Evolutionary conservation across 768 basidiomycete genomes (phyloP), one percentile per base, ranked within the genome.

Genomic region (Leccinellum rugosiceps): DNA sequence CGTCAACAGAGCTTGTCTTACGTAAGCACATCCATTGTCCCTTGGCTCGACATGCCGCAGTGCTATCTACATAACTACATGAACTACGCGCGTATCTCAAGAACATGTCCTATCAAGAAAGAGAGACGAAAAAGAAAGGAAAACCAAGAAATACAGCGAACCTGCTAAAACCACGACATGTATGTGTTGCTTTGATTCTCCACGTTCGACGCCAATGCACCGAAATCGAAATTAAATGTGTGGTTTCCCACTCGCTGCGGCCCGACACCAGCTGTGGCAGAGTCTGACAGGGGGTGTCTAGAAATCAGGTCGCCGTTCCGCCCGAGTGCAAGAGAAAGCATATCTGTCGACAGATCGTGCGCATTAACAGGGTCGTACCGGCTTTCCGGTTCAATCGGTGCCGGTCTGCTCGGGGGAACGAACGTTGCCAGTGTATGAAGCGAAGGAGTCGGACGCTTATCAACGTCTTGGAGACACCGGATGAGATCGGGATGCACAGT

Each of bases 121-220:
- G 30, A 11, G 11, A 21, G n/a, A 41, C 19, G 11, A 43, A 43
- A 43, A 50, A 41, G 35, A 54, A 55, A 14, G 11, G 10, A 57
- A 31, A 30, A 17, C 28, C 63, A 67, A 67, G 59, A 68, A 51
- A 17, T 25, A 32, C 23, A 28, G 17, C 10, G 3, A 3, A 31
- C 17, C 45, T 19, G 3, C 70, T 73, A 86, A 64, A 86, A 86
- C 85, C 85, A 86, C 23, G 84, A 83, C 85, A 86, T 86, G 66
- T 83, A 86, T 35, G 71, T 72, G 53, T 74, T 72, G 55, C 81
- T 82, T 34, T 83, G 85, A 61, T 80, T 83, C 62, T 81, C 82
- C 58, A 83, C 71, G 47, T 81, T 78, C 47, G 76, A 75, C 28
- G 76, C 80, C 58, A 86, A 65, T 21, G 82, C 84, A 5, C 85